Base-by-base conservation (phyloP, 345 rosid genomes). In the Jatropha curcas region DNA sequence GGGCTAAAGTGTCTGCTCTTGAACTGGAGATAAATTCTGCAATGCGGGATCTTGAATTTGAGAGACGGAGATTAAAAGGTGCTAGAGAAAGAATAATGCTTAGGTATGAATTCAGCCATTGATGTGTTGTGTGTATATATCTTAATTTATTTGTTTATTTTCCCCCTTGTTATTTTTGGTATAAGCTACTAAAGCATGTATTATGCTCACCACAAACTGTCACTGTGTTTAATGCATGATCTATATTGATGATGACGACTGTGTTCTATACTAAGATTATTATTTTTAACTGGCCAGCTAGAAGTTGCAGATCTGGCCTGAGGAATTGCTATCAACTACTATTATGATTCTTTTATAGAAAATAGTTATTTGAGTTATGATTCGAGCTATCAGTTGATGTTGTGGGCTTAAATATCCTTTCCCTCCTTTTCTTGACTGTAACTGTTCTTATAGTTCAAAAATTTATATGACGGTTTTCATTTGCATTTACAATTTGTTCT, bases 41-140 rank as follows among this genome's bases (percentile, higher is more conserved):
- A 52, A 77, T 89, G 82, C 85, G 86, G 48, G 98, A 95, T 82
- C 97, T 95, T 79, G 97, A 92, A 73, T 92, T 85, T 24, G 98
- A 92, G 90, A 87, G 96, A 65, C 89, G 93, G 71, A 83, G 97
- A 81, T 85, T 92, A 68, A 94, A 90, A 83, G 98, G 92, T 81
- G 97, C 99, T 57, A 84, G 97, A 82, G 99, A 95, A 88, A 95
- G 94, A 84, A 89, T 92, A 63, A 95, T 95, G 99, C 96, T 92
- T 70, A 86, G 99, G 99, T 92, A 85, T 80, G 91, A 69, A 33
- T 50, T 43, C 24, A 4, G n/a, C 6, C 25, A 35, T 33, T 50
- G n/a, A 25, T 53, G 39, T 70, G 2, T 63, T 1, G 8, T 41
- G 45, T 16, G 7, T 46, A 8, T 65, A 6, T 19, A 41, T 41